Evolutionary conservation across 352 stramenopile genomes (phyloP), one percentile per base, ranked within the genome.

Genomic region (Phytophthora meadii): DNA sequence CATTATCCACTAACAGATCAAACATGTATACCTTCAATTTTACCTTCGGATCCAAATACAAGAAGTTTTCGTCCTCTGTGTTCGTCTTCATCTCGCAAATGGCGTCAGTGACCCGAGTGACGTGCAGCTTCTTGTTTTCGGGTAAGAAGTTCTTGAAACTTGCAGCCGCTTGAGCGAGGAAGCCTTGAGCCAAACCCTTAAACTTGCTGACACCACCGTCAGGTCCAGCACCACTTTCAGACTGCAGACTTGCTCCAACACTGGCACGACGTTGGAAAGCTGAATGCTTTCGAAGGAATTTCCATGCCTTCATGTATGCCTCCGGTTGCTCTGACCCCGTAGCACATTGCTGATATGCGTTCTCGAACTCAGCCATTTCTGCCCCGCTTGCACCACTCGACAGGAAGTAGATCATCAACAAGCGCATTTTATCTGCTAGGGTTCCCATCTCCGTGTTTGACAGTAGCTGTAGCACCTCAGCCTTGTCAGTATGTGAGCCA

Each of bases 351-450:
- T 91, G 74, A 46, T 90, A 92, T 11, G 78, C 81, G 27, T 72
- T 81, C 51, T 95, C 87, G 44, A 93, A 84, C 19, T 95, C 87
- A 5, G 76, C 66, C 39, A 95, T 93, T 64, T 95, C 87, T 1
- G 82, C 61, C 9, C 65, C 77, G 14, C 74, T 88, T 11, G 81
- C 85, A 17, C 85, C 86, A 54, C 75, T 95, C 19, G 85, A 89
- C 28, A 95, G 63, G 65, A 92, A 94, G 63, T 94, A 95, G 52
- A 95, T 93, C 81, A 95, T 94, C 37, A 93, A 65, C n/a, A 95
- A 57, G 14, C 88, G 86, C 73, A 93, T 82, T 64, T 95, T 95
- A 61, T 95, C 88, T 0, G 79, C 79, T 25, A 91, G 60, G 2
- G 80, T 88, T 27, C 88, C 88, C 42, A 86, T 90, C 50, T 93